These are phyloP conservation scores for Rhizopogon vulgaris DNA, from an alignment of 768 basidiomycete genomes.

Conservation along the genomic window DNA sequence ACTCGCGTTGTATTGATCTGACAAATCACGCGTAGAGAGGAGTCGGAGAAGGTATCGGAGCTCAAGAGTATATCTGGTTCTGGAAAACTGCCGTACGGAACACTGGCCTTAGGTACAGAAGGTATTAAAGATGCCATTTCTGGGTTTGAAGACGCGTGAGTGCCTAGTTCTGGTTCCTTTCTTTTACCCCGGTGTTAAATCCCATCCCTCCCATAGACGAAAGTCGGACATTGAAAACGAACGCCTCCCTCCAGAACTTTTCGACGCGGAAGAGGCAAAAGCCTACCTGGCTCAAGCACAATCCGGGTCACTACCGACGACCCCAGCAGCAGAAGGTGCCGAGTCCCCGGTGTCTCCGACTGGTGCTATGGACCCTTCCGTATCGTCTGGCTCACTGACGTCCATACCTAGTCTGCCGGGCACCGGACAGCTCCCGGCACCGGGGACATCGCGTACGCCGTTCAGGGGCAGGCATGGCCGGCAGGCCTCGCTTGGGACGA, in stretches of 20 bases:
- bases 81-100: conserved; percentile 71
- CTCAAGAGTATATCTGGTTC: conserved; percentile 87
- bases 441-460: conserved; percentile 34
- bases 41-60: conserved; percentile 95
- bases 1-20: neutral
- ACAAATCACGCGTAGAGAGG: conserved; percentile 56
- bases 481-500: conserved; percentile 76
- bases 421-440: conserved; percentile 11
- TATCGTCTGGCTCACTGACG: conserved; percentile 17
- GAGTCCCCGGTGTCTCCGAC: conserved; percentile 42
- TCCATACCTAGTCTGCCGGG: conserved; percentile 20
- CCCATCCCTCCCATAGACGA: conserved; percentile 46
- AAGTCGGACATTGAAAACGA: conserved; percentile 99
- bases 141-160: conserved; percentile 93
- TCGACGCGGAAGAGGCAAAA: conserved; percentile 71
- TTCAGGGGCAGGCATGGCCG: conserved; percentile 58
- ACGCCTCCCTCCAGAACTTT: conserved; percentile 91
- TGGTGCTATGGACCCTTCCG: conserved; percentile 32
- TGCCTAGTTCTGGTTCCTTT: conserved; percentile 14
- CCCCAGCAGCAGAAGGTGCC: conserved; percentile 41
- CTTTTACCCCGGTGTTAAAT: neutral
- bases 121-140: conserved; percentile 93
- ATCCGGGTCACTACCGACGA: conserved; percentile 41
- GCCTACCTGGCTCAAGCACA: conserved; percentile 42
- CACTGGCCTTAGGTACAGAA: conserved; percentile 82